phyloP scores from a whole-genome alignment of 75 land plant species.

The Larix kaempferi region DNA sequence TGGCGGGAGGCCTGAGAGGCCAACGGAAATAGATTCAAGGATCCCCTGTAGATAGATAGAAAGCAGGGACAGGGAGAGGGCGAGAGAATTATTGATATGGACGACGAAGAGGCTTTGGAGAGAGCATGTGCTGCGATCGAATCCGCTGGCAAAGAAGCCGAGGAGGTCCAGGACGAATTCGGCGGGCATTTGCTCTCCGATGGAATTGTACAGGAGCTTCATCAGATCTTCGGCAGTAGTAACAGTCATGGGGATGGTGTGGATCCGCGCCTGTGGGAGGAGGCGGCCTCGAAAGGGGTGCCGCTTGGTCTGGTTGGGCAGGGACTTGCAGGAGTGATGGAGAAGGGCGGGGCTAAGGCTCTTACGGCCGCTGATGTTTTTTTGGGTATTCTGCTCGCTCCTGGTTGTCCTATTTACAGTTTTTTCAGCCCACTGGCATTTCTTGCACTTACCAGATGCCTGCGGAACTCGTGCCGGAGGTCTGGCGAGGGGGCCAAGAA shows the following conservation, averaged over 20 bases:
- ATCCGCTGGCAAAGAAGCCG: background rate
- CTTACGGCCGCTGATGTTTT: conserved; percentile 44
- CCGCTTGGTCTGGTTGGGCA: conserved; percentile 3
- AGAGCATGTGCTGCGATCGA: conserved; percentile 3
- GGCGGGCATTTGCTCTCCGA: no score
- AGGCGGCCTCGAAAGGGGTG: background rate
- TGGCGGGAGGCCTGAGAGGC: no score
- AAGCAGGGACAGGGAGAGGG: no score
- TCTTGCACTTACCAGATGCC: conserved; percentile 43
- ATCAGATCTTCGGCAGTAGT: background rate
- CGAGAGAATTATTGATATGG: no score
- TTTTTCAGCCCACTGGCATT: conserved; percentile 62
- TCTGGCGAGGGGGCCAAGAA: background rate
- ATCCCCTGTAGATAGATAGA: no score
- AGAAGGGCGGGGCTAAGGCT: conserved; percentile 20
- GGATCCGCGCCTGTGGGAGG: conserved; percentile 7
- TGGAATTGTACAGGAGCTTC: background rate
- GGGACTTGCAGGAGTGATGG: conserved; percentile 41
- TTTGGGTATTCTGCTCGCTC: conserved; percentile 44
- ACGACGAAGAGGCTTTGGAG: conserved; percentile 1
- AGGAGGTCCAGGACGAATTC: no score
- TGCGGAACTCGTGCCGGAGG: conserved; percentile 34
- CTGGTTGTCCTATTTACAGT: conserved; percentile 58
- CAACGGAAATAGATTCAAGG: no score
- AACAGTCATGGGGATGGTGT: background rate